Evolutionary conservation across 495 filamentous ascomycete genomes (phyloP).

Genomic region (Glarea lozoyensis): DNA sequence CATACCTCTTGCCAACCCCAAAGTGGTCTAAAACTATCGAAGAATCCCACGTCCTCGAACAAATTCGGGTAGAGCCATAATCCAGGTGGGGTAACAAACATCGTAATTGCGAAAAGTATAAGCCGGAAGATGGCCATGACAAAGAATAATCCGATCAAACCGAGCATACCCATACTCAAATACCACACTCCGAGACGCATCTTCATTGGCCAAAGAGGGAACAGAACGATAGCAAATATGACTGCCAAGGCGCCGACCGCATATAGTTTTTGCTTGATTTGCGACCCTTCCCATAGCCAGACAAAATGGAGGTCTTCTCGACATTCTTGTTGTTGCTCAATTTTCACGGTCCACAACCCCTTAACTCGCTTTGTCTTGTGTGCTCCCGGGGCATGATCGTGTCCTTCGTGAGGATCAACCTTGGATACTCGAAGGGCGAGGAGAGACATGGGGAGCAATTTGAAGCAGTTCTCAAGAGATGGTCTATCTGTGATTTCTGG

Average conservation of each 20-base stretch:
- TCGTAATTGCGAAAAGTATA: conserved; percentile 89
- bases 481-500: conserved; percentile 80
- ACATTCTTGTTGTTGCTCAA: conserved; percentile 95
- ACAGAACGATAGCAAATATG: conserved; percentile 84
- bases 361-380: conserved; percentile 84
- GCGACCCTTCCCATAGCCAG: conserved; percentile 91
- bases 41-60: conserved; percentile 97
- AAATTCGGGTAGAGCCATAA: conserved; percentile 97
- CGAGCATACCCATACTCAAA: conserved; percentile 88
- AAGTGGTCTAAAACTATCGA: conserved; percentile 91
- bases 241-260: conserved; percentile 70
- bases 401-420: conserved; percentile 63
- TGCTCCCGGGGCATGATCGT: conserved; percentile 56
- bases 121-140: conserved; percentile 94
- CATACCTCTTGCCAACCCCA: conserved; percentile 98
- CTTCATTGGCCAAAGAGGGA: conserved; percentile 92
- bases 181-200: conserved; percentile 95
- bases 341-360: conserved; percentile 91
- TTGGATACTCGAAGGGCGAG: conserved; percentile 87
- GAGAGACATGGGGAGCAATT: conserved; percentile 90
- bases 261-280: conserved; percentile 88
- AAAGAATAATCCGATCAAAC: conserved; percentile 90
- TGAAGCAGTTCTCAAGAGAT: conserved; percentile 85
- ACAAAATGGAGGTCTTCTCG: conserved; percentile 87
- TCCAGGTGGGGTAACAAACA: conserved; percentile 76